A percentile compares a stretch with the other conserved stretches of the same genome.
Conservation (phyloP, 768 basidiomycete species). For the Boletellus ananiceps region DNA sequence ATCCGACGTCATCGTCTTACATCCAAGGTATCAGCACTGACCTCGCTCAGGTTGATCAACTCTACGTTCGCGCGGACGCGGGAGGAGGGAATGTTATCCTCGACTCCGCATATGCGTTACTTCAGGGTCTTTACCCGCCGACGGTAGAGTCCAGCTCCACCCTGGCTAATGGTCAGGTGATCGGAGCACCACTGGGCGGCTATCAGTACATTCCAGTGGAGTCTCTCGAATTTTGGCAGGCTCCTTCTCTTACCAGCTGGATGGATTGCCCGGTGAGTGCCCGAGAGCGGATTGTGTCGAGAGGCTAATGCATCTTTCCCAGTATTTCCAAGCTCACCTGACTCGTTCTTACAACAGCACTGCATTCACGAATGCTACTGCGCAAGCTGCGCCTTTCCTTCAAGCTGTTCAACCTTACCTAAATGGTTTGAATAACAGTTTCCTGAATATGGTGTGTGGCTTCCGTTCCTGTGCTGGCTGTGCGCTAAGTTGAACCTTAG, state of each 20-base stretch:
- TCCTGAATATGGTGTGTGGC: slow-evolving; percentile 61
- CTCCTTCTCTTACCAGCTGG: slow-evolving; percentile 76
- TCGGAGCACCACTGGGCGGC: slow-evolving; percentile 58
- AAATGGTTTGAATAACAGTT: slow-evolving; percentile 54
- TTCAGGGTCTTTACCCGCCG: slow-evolving; percentile 84
- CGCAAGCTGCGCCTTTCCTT: slow-evolving; percentile 62
- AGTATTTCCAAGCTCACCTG: slow-evolving; percentile 28
- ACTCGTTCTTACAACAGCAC: slow-evolving; percentile 14
- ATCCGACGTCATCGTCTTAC: slow-evolving; percentile 55
- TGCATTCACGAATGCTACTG: slow-evolving; percentile 53
- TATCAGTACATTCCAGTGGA: slow-evolving; percentile 42
- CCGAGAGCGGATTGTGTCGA: neutral
- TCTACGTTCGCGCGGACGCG: slow-evolving; percentile 73
- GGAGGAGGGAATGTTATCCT: slow-evolving; percentile 77
- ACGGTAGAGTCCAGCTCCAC: slow-evolving; percentile 57
- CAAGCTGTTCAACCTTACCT: slow-evolving; percentile 59
- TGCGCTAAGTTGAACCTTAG: slow-evolving; percentile 26
- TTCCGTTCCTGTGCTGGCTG: neutral
- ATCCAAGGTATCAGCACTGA: slow-evolving; percentile 63
- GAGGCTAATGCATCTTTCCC: neutral
- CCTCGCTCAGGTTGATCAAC: slow-evolving; percentile 62
- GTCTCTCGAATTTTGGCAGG: slow-evolving; percentile 52
- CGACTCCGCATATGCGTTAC: slow-evolving; percentile 75
- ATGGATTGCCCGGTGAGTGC: slow-evolving; percentile 47
- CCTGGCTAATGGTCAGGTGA: slow-evolving; percentile 66